Conservation (phyloP, 352 stramenopile species). For the Globisporangium megalacanthum region DNA sequence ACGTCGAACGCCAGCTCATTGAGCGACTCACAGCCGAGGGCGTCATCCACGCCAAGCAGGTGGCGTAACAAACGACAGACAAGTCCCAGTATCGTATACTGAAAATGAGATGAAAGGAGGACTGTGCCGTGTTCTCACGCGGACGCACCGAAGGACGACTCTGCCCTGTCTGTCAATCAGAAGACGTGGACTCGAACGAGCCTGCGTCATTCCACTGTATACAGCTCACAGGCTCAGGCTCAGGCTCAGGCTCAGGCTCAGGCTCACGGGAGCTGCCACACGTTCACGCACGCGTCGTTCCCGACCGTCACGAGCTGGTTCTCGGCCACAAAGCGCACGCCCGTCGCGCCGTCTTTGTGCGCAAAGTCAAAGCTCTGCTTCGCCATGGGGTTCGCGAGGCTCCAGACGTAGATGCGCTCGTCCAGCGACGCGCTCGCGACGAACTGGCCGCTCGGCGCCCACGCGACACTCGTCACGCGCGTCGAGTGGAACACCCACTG, state of each 20-base stretch:
- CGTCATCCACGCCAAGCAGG: constrained; percentile 14
- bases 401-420: constrained; percentile 97
- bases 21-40: constrained; percentile 46
- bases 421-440: constrained; percentile 92
- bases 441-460: constrained; percentile 88
- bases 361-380: constrained; percentile 73
- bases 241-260: neutral
- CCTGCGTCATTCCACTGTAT: neutral
- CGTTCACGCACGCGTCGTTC: constrained; percentile 80
- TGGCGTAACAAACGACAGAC: neutral
- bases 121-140: no score
- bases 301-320: constrained; percentile 71
- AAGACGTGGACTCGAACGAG: neutral
- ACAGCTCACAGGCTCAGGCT: neutral
- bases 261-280: constrained; percentile 46
- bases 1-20: constrained; percentile 62
- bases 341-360: constrained; percentile 78
- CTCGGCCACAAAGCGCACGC: constrained; percentile 66
- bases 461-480: constrained; percentile 91
- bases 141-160: no score
- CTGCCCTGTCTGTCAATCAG: no score
- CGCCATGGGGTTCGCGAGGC: constrained; percentile 63
- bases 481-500: constrained; percentile 97
- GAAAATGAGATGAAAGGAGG: no score
- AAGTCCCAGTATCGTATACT: no score